These are phyloP conservation scores for Sphaerobolus stellatus DNA, from an alignment of 1,284 basidiomycete genomes.

Conservation along the genomic window DNA sequence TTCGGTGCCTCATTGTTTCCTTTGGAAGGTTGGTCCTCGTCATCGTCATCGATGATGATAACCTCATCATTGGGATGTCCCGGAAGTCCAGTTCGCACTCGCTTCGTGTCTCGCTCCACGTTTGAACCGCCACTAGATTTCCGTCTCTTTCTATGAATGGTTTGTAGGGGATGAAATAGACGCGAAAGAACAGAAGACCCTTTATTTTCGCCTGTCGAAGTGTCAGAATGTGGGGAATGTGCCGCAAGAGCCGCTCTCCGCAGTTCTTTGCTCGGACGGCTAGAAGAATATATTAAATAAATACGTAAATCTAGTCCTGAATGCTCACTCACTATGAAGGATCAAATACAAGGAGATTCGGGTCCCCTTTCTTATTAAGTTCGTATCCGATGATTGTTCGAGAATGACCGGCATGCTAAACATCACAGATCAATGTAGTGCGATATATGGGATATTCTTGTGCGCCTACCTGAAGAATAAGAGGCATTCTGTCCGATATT, in stretches of 20 bases:
- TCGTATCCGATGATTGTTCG: slow-evolving; percentile 84
- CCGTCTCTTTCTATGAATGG: slow-evolving; percentile 1
- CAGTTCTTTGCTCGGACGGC: not conserved
- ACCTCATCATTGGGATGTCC: not conserved
- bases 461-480: slow-evolving; percentile 57
- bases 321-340: slow-evolving; percentile 58
- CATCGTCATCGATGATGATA: not conserved
- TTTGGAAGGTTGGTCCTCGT: not conserved
- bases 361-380: slow-evolving; percentile 51
- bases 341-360: slow-evolving; percentile 74
- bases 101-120: not conserved
- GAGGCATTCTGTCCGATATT: slow-evolving; percentile 65
- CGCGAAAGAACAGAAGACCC: not conserved
- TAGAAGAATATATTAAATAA: not conserved
- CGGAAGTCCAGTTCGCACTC: not conserved
- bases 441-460: not conserved
- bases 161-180: not conserved
- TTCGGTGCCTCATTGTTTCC: slow-evolving; percentile 39
- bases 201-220: not conserved
- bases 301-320: not conserved
- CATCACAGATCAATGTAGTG: not conserved
- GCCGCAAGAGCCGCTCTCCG: slow-evolving; percentile 8
- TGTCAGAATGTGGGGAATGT: not conserved
- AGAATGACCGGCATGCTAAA: slow-evolving; percentile 78
- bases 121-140: not conserved